These are phyloP conservation scores for Trametes maxima DNA, from an alignment of 768 basidiomycete genomes.

Conservation along the genomic window DNA sequence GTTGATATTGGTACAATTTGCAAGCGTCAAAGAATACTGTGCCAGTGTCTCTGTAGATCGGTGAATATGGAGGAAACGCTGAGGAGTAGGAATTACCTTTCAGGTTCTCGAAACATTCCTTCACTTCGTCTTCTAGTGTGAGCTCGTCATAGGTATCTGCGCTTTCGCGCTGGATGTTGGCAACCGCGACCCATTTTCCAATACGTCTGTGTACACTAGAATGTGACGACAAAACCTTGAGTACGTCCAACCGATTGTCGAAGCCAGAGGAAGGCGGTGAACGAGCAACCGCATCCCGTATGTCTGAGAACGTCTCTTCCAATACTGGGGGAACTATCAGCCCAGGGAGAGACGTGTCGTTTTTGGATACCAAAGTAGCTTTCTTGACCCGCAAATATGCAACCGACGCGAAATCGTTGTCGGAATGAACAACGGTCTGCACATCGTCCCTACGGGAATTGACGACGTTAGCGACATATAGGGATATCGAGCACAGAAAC, in stretches of 20 bases:
- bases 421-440: slow-evolving; percentile 76
- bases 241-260: too few relatives aligned
- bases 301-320: slow-evolving; percentile 42
- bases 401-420: slow-evolving; percentile 85
- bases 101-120: slow-evolving; percentile 64
- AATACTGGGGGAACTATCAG: slow-evolving; percentile 54
- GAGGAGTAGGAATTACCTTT: slow-evolving; percentile 47
- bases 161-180: slow-evolving; percentile 50
- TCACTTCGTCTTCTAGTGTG: slow-evolving; percentile 72
- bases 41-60: slow-evolving; percentile 1
- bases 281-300: slow-evolving; percentile 16
- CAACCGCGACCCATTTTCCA: slow-evolving; percentile 71
- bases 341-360: slow-evolving; percentile 9
- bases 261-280: background rate
- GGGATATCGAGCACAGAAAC: slow-evolving; percentile 26
- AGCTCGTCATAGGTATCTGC: slow-evolving; percentile 26
- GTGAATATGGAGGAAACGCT: background rate
- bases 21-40: slow-evolving; percentile 49
- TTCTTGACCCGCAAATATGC: slow-evolving; percentile 84
- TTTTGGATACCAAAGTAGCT: slow-evolving; percentile 65
- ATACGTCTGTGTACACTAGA: slow-evolving; percentile 26
- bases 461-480: background rate
- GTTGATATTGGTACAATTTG: slow-evolving; percentile 75
- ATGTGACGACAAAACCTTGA: background rate
- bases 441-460: slow-evolving; percentile 48